Conservation (phyloP, 2,329 filamentous ascomycete genomes). For the Grosmannia clavigera region DNA sequence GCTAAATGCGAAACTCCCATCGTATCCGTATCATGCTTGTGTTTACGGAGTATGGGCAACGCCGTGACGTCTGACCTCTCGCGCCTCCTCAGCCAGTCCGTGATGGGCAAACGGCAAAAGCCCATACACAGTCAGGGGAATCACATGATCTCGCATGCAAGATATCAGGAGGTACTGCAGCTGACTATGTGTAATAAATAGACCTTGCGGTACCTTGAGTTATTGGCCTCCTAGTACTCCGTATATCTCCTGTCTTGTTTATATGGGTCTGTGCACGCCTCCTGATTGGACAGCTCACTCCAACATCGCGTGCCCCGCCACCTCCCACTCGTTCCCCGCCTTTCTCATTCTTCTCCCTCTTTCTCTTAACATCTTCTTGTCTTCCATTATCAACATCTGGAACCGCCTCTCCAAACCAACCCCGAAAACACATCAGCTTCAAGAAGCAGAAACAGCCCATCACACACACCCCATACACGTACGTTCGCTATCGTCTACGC, state of each 20-base stretch:
- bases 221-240: not conserved
- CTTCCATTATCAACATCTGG: constrained; percentile 1
- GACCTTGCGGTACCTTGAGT: not conserved
- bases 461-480: not conserved
- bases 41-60: not conserved
- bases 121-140: too few relatives aligned
- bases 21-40: too few relatives aligned
- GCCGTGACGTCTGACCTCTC: not conserved
- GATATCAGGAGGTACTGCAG: not conserved
- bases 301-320: constrained; percentile 13
- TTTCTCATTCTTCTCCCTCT: constrained; percentile 5
- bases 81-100: not conserved
- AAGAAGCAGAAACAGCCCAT: not conserved
- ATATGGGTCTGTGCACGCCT: not conserved
- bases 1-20: too few relatives aligned
- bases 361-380: not conserved
- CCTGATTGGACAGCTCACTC: constrained; percentile 4
- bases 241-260: not conserved
- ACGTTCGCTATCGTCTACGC: too few relatives aligned
- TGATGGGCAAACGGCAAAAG: not conserved
- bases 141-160: not conserved
- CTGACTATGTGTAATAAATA: not conserved
- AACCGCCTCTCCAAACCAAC: constrained; percentile 2
- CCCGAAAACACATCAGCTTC: not conserved
- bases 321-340: constrained; percentile 7